A percentile compares a stretch with the other conserved stretches of the same genome.
Evolutionary conservation across 2,329 filamentous ascomycete species (phyloP).

Genomic region (Colletotrichum sojae): DNA sequence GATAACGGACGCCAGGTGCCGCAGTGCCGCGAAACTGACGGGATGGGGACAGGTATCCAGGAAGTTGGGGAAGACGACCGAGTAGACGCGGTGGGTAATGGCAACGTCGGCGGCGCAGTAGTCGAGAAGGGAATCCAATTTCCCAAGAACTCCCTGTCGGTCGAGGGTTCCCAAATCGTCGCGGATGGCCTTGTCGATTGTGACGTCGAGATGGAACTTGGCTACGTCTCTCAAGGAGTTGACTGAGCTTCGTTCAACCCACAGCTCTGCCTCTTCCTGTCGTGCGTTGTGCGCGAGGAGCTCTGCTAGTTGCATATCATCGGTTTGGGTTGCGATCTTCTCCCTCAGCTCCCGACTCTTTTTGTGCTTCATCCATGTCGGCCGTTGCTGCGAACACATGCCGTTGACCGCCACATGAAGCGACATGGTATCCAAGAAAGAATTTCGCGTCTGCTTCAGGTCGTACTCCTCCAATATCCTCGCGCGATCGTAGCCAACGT

Average conservation of each 20-base stretch:
- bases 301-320: slow-evolving; percentile 78
- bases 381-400: slow-evolving; percentile 97
- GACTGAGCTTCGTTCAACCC: slow-evolving; percentile 94
- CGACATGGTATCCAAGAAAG: slow-evolving; percentile 97
- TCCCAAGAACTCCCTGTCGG: slow-evolving; percentile 76
- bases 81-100: slow-evolving; percentile 94
- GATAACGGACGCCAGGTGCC: slow-evolving; percentile 94
- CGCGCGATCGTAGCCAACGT: slow-evolving; percentile 94
- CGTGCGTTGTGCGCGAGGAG: slow-evolving; percentile 77
- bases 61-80: slow-evolving; percentile 92
- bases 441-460: slow-evolving; percentile 84
- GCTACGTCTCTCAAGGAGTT: slow-evolving; percentile 97
- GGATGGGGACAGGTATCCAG: slow-evolving; percentile 93
- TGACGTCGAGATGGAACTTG: slow-evolving; percentile 93
- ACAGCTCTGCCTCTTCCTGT: slow-evolving; percentile 93
- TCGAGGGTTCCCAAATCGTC: slow-evolving; percentile 90
- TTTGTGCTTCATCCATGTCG: slow-evolving; percentile 97
- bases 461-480: slow-evolving; percentile 91
- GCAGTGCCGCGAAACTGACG: slow-evolving; percentile 93
- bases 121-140: slow-evolving; percentile 86
- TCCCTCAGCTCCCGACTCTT: slow-evolving; percentile 90
- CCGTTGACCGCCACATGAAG: slow-evolving; percentile 97
- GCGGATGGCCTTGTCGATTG: slow-evolving; percentile 89
- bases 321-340: slow-evolving; percentile 79
- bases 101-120: slow-evolving; percentile 97